Evolutionary conservation across 2,329 filamentous ascomycete genomes (phyloP).

Genomic region (Ciborinia camelliae): DNA sequence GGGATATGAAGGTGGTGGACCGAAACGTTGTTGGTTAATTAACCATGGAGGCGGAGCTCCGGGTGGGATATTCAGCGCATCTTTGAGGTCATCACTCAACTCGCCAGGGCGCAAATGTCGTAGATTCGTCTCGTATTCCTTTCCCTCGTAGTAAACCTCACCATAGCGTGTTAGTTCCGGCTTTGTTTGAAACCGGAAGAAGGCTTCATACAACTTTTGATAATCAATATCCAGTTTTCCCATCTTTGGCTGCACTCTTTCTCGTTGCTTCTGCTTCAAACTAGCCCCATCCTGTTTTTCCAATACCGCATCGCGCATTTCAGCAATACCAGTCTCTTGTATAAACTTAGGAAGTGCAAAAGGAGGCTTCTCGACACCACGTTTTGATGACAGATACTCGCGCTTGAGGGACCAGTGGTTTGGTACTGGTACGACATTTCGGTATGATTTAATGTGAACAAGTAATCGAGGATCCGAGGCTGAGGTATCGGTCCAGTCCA

Average conservation of each 20-base stretch:
- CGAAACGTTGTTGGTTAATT: slow-evolving; percentile 92
- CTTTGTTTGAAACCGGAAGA: slow-evolving; percentile 97
- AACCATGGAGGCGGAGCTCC: slow-evolving; percentile 95
- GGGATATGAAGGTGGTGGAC: slow-evolving; percentile 90
- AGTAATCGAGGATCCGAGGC: slow-evolving; percentile 84
- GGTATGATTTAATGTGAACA: slow-evolving; percentile 90
- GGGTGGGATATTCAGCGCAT: slow-evolving; percentile 89
- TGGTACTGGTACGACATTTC: slow-evolving; percentile 93
- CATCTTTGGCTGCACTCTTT: slow-evolving; percentile 92
- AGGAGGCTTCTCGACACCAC: slow-evolving; percentile 91
- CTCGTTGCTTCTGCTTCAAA: slow-evolving; percentile 92
- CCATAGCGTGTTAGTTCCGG: slow-evolving; percentile 90
- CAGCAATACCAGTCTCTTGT: slow-evolving; percentile 91
- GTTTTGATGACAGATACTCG: slow-evolving; percentile 94
- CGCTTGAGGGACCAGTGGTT: slow-evolving; percentile 93
- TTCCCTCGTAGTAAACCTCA: slow-evolving; percentile 99
- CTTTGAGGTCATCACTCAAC: slow-evolving; percentile 81
- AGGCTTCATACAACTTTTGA: slow-evolving; percentile 95
- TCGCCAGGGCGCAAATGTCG: slow-evolving; percentile 88
- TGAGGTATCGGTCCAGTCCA: slow-evolving; percentile 96
- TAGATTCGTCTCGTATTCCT: slow-evolving; percentile 94
- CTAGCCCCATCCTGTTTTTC: slow-evolving; percentile 93
- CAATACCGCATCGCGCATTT: slow-evolving; percentile 94
- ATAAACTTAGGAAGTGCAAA: slow-evolving; percentile 96
- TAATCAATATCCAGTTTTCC: slow-evolving; percentile 98